Evolutionary conservation across 345 rosid species (phyloP).

Genomic region (Eucalyptus grandis): DNA sequence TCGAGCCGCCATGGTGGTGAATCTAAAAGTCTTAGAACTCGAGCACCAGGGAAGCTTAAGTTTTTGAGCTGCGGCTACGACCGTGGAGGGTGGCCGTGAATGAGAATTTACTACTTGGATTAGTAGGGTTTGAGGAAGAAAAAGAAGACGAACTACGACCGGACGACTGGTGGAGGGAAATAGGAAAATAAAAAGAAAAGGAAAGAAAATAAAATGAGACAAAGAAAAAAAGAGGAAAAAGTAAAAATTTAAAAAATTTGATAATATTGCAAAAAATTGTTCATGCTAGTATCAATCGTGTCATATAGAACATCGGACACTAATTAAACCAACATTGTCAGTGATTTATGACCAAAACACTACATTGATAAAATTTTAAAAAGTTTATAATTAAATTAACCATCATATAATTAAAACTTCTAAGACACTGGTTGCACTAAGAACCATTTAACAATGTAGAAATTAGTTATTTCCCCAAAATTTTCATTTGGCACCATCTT

Average conservation of each 20-base stretch:
- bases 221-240: background rate
- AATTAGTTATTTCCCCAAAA: background rate
- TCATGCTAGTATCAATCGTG: background rate
- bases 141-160: background rate
- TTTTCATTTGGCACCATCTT: background rate
- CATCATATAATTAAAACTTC: background rate
- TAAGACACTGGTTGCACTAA: accelerated
- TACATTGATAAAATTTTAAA: background rate
- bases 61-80: background rate
- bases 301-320: accelerated
- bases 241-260: background rate
- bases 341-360: background rate
- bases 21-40: background rate
- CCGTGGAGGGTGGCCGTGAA: background rate
- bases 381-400: accelerated
- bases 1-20: background rate
- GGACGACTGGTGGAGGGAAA: background rate
- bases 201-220: background rate
- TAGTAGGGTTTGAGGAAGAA: background rate
- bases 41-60: background rate
- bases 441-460: background rate
- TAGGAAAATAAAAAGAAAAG: background rate
- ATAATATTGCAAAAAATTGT: background rate
- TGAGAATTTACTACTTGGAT: background rate
- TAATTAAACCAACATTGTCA: background rate